These are phyloP conservation scores for Lentinula guzmanii DNA, from an alignment of 768 basidiomycete species.

Conservation along the genomic window DNA sequence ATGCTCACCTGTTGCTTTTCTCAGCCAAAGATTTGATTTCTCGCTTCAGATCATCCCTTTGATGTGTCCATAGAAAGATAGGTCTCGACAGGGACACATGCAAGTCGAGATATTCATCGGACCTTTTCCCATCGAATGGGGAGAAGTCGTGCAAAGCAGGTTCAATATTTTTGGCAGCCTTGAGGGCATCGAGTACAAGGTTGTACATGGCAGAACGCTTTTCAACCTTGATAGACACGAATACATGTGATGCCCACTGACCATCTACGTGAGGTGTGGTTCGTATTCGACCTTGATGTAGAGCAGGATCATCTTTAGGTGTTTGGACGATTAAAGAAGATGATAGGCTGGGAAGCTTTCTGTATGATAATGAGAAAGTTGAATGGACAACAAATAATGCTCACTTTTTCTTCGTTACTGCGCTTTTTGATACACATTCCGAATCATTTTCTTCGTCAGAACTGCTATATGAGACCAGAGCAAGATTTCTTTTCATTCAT, in stretches of 20 bases:
- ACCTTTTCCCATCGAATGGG: constrained; percentile 11
- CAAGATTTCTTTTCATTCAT: constrained; percentile 32
- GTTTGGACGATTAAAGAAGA: constrained; percentile 35
- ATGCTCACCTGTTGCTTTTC: constrained; percentile 38
- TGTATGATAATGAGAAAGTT: constrained; percentile 16
- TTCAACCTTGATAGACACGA: constrained; percentile 52
- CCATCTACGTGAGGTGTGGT: constrained; percentile 79
- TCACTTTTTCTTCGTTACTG: constrained; percentile 32
- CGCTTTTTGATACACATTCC: constrained; percentile 11
- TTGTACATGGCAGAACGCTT: constrained; percentile 36
- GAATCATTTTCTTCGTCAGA: constrained; percentile 38
- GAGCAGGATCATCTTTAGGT: constrained; percentile 67
- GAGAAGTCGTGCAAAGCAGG: constrained; percentile 45
- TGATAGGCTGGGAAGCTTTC: constrained; percentile 60
- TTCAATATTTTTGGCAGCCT: constrained; percentile 34
- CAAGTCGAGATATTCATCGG: constrained; percentile 36
- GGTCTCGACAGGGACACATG: constrained; percentile 87
- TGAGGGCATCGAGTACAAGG: constrained; percentile 39
- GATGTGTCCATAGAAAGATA: constrained; percentile 72
- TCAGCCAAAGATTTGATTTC: constrained; percentile 51
- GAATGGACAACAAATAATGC: background rate
- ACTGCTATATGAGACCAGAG: constrained; percentile 43
- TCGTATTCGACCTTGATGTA: constrained; percentile 81
- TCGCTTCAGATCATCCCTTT: constrained; percentile 65
- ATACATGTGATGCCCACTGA: constrained; percentile 78